These are phyloP conservation scores for Fusarium austroafricanum DNA, from an alignment of 2,329 filamentous ascomycete species.

Conservation along the genomic window DNA sequence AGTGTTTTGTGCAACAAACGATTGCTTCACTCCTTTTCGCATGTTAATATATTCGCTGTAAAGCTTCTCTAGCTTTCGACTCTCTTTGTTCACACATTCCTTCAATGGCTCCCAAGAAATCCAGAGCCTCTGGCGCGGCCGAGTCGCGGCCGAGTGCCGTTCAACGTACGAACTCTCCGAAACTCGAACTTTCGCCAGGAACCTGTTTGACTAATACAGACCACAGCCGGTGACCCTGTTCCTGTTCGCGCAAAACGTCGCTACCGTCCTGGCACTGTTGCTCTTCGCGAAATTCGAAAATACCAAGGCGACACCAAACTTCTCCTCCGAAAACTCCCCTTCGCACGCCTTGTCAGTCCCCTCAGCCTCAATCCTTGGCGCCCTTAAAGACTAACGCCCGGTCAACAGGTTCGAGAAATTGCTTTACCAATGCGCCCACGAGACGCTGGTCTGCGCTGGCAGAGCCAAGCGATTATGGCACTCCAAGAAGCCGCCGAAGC, in stretches of 20 bases:
- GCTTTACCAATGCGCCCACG: constrained; percentile 71
- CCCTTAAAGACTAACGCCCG: constrained; percentile 32
- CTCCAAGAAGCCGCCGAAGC: constrained; percentile 97
- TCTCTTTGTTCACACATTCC: constrained; percentile 3
- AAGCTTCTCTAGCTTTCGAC: constrained; percentile 11
- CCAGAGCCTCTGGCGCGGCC: constrained; percentile 31
- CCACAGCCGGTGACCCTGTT: constrained; percentile 77
- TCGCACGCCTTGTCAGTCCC: constrained; percentile 74
- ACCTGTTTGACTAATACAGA: constrained; percentile 34
- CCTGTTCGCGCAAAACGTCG: constrained; percentile 71
- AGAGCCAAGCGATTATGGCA: constrained; percentile 92
- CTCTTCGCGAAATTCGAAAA: constrained; percentile 89
- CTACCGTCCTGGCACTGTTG: constrained; percentile 83
- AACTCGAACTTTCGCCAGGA: background rate
- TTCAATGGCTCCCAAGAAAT: constrained; percentile 41
- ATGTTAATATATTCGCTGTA: constrained; percentile 11
- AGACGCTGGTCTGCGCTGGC: constrained; percentile 86
- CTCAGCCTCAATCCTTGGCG: background rate
- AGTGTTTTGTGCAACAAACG: constrained; percentile 19
- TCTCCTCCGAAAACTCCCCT: constrained; percentile 82
- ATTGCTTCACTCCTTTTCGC: constrained; percentile 1
- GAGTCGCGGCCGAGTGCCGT: constrained; percentile 55
- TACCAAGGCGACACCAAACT: constrained; percentile 93
- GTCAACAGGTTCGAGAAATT: constrained; percentile 69
- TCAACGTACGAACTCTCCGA: constrained; percentile 51